phyloP scores from a whole-genome alignment of 257 asterid species.

The Perilla frutescens region DNA sequence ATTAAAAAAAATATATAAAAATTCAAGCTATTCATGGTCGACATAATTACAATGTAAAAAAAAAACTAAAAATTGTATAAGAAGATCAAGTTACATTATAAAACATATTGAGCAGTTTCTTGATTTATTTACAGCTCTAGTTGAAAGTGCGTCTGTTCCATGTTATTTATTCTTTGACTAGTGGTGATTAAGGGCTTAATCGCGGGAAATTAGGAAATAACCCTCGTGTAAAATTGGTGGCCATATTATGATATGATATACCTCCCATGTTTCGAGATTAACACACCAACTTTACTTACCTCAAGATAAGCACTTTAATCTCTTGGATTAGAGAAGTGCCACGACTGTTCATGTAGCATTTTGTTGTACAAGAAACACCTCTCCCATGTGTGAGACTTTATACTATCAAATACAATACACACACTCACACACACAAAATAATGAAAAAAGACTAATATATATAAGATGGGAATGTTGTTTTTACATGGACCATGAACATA shows the following conservation, averaged over 20 bases:
- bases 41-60: no score
- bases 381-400: slow-evolving; percentile 33
- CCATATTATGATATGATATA: slow-evolving; percentile 35
- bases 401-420: neutral
- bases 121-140: no score
- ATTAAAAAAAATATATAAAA: no score
- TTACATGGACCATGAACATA: slow-evolving; percentile 25
- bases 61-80: no score
- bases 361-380: slow-evolving; percentile 22
- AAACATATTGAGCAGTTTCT: no score
- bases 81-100: no score
- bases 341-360: slow-evolving; percentile 39
- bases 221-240: slow-evolving; percentile 43
- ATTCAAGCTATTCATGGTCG: no score
- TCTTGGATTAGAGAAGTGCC: slow-evolving; percentile 53
- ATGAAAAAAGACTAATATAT: slow-evolving; percentile 10
- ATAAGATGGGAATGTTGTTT: slow-evolving; percentile 33
- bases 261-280: slow-evolving; percentile 41
- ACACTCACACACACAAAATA: neutral
- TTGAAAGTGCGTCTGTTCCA: no score
- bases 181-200: slow-evolving; percentile 38
- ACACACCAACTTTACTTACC: slow-evolving; percentile 28
- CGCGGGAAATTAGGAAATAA: slow-evolving; percentile 27
- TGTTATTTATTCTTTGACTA: slow-evolving; percentile 5
- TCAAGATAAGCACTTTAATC: slow-evolving; percentile 41